These are phyloP conservation scores for Hygrocybe punicea DNA, from an alignment of 768 basidiomycete species.

Conservation along the genomic window DNA sequence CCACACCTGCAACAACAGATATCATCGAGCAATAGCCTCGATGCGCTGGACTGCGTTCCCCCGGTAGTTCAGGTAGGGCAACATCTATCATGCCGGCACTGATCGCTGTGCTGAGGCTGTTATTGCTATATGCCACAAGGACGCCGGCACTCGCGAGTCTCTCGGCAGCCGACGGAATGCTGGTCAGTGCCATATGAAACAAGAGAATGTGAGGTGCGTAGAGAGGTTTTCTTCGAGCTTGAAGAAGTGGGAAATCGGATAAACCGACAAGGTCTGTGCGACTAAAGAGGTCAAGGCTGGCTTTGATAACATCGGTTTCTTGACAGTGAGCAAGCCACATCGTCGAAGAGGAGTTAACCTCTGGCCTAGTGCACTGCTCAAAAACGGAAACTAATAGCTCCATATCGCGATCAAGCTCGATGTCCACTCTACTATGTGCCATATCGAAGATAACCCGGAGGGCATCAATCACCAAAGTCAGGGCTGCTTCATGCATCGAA, in stretches of 20 bases:
- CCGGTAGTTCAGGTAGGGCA: conserved; percentile 63
- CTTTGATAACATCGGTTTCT: conserved; percentile 72
- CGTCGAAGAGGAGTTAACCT: conserved; percentile 64
- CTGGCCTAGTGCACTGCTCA: conserved; percentile 68
- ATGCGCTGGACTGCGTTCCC: conserved; percentile 77
- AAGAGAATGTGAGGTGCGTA: conserved; percentile 77
- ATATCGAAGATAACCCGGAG: conserved; percentile 62
- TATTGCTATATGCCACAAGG: conserved; percentile 78
- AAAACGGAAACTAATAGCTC: conserved; percentile 80
- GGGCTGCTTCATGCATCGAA: conserved; percentile 56
- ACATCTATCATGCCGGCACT: conserved; percentile 71
- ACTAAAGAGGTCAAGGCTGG: conserved; percentile 69
- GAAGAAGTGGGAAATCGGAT: conserved; percentile 60
- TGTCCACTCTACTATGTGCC: conserved; percentile 52
- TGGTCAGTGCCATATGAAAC: conserved; percentile 83
- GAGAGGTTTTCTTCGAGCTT: conserved; percentile 60
- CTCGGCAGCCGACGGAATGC: conserved; percentile 74
- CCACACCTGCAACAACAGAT: conserved; percentile 69
- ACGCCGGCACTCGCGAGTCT: conserved; percentile 81
- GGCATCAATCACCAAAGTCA: conserved; percentile 66
- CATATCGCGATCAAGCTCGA: conserved; percentile 76
- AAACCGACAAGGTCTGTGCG: conserved; percentile 67
- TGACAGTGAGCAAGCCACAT: conserved; percentile 79
- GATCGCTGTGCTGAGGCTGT: conserved; percentile 71
- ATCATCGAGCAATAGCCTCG: conserved; percentile 82